Base-by-base conservation (phyloP, 129 eudicot genomes). In the Chrysanthemum seticuspe region DNA sequence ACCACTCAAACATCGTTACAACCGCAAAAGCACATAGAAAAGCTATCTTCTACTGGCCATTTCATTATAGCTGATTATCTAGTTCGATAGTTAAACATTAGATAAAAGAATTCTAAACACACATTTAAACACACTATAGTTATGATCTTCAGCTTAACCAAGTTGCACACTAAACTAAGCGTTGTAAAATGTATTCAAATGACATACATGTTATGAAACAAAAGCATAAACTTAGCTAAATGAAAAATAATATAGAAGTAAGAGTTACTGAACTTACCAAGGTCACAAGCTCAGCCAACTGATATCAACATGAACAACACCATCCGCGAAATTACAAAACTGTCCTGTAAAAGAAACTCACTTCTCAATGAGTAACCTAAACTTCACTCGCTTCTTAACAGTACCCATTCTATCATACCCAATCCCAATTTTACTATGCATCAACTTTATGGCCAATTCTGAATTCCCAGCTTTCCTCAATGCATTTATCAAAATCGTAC, bases 351-450 rank as follows among this genome's bases (percentile, higher is more conserved):
- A 19, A 69, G 7, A 52, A 13, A 27, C 44, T 86, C 84, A 93
- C 80, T 72, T 73, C 36, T 83, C 80, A 68, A 88, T 61, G 21
- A 95, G 87, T 67, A 69, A 31, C 44, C 87, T 86, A 72, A 95
- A 95, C 73, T 90, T 95, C 6, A 90, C 96, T 36, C 97, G 81
- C 50, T 79, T 88, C 75, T 90, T 95, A 54, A 95, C 78, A 77
- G 89, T 95, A 21, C 96, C 91, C 82, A 68, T 72, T 63, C 97
- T 84, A 73, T 95, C 96, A 76, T 90, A 95, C 65, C 97, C 99
- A 5, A 90, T 90, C 36, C 97, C 99, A 59, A 88, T 88, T 89
- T 90, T 95, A 69, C 97, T 88, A 72, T 88, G 97, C 97, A 90
- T 79, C 82, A 95, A 77, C 56, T 88, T 95, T 83, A 95, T 80